A percentile compares a stretch with the other conserved stretches of the same genome.
These are phyloP conservation scores for Massospora cicadina DNA, from an alignment of 371 early-diverging fungal genomes.

Conservation along the genomic window DNA sequence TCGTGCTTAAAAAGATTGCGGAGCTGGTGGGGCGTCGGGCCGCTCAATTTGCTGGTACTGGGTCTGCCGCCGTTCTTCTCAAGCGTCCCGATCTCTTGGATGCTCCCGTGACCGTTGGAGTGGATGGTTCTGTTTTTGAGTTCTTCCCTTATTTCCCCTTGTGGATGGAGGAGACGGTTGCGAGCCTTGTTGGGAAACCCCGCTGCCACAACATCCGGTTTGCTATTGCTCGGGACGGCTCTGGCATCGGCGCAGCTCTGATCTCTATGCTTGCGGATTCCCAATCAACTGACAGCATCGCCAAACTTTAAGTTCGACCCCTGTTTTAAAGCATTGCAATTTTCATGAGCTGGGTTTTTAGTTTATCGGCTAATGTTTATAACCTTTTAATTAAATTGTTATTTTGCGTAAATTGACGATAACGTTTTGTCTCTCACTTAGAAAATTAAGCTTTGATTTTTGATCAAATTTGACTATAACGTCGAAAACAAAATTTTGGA, in stretches of 20 bases:
- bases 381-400: too few species aligned
- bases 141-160: constrained; percentile 78
- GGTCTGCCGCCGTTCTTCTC: constrained; percentile 59
- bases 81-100: constrained; percentile 8
- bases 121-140: constrained; percentile 87
- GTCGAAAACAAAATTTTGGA: too few species aligned
- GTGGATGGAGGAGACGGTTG: constrained; percentile 52
- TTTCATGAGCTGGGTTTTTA: not conserved
- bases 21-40: constrained; percentile 76
- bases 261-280: constrained; percentile 9
- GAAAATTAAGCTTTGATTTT: too few species aligned
- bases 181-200: constrained; percentile 42
- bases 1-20: constrained; percentile 62
- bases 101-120: constrained; percentile 46
- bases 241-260: constrained; percentile 23
- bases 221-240: constrained; percentile 22
- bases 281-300: not conserved
- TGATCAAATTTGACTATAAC: too few species aligned
- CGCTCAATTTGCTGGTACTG: constrained; percentile 75
- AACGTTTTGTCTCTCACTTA: too few species aligned
- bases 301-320: not conserved
- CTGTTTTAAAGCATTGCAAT: not conserved
- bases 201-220: constrained; percentile 17
- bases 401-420: too few species aligned
- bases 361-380: too few species aligned